These are phyloP conservation scores for Brassica carinata DNA, from an alignment of 345 rosid genomes.

Conservation along the genomic window DNA sequence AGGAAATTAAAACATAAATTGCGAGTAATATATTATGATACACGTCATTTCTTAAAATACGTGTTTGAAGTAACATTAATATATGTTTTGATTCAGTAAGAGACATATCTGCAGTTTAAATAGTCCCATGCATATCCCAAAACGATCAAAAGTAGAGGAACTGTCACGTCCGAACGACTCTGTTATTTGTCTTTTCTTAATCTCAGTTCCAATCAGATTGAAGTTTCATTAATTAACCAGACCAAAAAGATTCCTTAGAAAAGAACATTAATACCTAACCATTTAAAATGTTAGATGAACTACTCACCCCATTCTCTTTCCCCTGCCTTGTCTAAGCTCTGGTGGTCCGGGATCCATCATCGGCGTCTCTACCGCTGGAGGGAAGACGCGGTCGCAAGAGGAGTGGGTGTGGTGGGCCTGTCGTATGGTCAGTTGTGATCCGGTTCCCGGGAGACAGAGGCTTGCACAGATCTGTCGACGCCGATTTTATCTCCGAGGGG, in stretches of 20 bases:
- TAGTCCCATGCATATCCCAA: not conserved
- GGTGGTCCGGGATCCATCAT: too few species aligned
- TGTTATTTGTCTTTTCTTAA: slow-evolving; percentile 2
- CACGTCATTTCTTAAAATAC: too few species aligned
- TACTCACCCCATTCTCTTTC: not conserved
- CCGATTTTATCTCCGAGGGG: too few species aligned
- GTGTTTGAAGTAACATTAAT: not conserved
- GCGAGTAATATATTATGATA: too few species aligned
- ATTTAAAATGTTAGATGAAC: not conserved
- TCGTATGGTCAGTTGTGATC: too few species aligned
- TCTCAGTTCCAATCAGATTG: not conserved
- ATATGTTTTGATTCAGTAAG: not conserved
- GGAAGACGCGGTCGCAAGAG: too few species aligned
- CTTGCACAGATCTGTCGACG: too few species aligned
- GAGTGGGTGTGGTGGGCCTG: too few species aligned
- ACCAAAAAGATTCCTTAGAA: not conserved
- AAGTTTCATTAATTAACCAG: not conserved
- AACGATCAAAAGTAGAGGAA: not conserved
- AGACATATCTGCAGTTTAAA: not conserved
- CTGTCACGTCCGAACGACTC: not conserved
- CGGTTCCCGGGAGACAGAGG: too few species aligned
- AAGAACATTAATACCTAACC: not conserved
- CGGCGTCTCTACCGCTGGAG: too few species aligned
- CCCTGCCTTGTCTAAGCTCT: too few species aligned
- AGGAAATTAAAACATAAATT: too few species aligned